Percentiles rank a stretch among this genome's conserved stretches.
Conservation (phyloP, 2,329 filamentous ascomycete species). For the Zalaria obscura region DNA sequence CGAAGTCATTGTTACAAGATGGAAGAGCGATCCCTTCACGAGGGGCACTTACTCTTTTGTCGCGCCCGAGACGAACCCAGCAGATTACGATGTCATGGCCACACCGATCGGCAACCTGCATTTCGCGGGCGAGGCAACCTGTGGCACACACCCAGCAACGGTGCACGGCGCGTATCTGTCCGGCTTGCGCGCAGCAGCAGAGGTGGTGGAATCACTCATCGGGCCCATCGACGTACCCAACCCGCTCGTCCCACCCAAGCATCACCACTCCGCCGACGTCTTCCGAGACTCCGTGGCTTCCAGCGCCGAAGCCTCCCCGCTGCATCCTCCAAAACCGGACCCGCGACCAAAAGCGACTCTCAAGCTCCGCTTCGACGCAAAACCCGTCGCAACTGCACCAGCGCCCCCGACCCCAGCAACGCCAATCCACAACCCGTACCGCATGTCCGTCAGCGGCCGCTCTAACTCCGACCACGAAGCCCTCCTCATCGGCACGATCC, state of each 20-base stretch:
- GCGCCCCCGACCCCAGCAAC: conserved; percentile 1
- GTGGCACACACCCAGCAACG: conserved; percentile 86
- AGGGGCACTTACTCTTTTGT: conserved; percentile 92
- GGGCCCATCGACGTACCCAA: conserved; percentile 66
- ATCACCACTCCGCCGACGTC: conserved; percentile 31
- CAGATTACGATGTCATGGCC: conserved; percentile 90
- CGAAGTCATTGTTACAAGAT: conserved; percentile 82
- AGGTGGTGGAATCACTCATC: conserved; percentile 66
- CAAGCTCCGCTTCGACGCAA: not conserved
- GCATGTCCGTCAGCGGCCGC: conserved; percentile 5
- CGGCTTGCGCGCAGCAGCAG: conserved; percentile 75
- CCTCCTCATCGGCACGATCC: conserved; percentile 41
- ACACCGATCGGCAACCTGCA: conserved; percentile 71
- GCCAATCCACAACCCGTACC: conserved; percentile 6
- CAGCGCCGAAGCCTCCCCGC: not conserved
- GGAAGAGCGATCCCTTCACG: conserved; percentile 84
- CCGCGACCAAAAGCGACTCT: not conserved
- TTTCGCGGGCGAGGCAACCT: conserved; percentile 95
- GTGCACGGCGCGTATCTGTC: conserved; percentile 95
- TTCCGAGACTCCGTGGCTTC: not conserved
- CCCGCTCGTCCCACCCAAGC: conserved; percentile 58
- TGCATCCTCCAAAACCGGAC: conserved; percentile 6
- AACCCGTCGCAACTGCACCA: conserved; percentile 3
- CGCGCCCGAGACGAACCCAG: conserved; percentile 63
- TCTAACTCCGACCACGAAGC: conserved; percentile 38